These are phyloP conservation scores for Nicotiana attenuata DNA, from an alignment of 257 asterid genomes.

Conservation along the genomic window DNA sequence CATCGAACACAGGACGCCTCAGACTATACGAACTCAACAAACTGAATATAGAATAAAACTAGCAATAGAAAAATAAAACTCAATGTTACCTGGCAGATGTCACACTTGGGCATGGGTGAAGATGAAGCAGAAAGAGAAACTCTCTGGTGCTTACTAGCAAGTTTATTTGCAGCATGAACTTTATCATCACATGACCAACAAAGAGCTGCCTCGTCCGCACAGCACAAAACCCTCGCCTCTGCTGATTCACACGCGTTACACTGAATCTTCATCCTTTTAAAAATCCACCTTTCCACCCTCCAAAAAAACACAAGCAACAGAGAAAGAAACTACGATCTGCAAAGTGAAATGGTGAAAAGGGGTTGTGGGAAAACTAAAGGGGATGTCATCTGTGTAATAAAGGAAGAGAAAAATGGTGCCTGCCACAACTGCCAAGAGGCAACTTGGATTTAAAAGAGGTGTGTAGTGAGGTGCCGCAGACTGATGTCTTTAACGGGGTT, in stretches of 20 bases:
- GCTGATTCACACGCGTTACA: constrained; percentile 75
- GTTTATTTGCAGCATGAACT: constrained; percentile 75
- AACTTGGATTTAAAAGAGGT: too few relatives aligned
- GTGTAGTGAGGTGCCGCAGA: not conserved
- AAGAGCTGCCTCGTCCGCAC: constrained; percentile 91
- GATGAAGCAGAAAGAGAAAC: constrained; percentile 55
- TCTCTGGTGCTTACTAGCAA: constrained; percentile 71
- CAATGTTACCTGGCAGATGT: constrained; percentile 65
- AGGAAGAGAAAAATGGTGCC: not conserved
- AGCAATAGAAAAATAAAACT: not conserved
- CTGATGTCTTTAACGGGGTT: not conserved
- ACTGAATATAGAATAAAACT: not conserved
- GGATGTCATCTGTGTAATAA: not conserved
- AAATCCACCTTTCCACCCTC: not conserved
- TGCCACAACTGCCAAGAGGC: not conserved
- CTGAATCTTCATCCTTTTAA: constrained; percentile 66
- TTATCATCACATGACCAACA: constrained; percentile 62
- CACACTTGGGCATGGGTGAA: constrained; percentile 76
- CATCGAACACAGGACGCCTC: too few relatives aligned
- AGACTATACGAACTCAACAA: too few relatives aligned
- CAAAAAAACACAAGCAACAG: not conserved
- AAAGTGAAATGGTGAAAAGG: not conserved
- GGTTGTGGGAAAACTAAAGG: not conserved
- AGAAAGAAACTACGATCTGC: not conserved
- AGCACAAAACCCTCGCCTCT: constrained; percentile 71